Conservation (phyloP, 257 asterid genomes). For the Paraleonurus japonicus region DNA sequence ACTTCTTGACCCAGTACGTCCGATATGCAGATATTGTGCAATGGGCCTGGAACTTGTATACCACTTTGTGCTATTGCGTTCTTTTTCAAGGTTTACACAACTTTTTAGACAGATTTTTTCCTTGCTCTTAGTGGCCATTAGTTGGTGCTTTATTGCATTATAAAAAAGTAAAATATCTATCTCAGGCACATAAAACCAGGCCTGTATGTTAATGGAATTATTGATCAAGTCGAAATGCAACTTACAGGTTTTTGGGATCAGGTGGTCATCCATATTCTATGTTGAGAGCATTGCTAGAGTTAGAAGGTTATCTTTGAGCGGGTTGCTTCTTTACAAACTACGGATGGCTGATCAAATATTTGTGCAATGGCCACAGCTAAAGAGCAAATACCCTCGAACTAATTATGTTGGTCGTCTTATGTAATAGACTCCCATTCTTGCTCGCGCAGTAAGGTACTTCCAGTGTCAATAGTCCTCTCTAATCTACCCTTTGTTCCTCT, state of each 20-base stretch:
- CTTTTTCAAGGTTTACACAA: constrained; percentile 63
- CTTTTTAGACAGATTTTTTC: background rate
- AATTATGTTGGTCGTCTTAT: constrained; percentile 83
- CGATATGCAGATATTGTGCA: constrained; percentile 68
- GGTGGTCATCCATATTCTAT: constrained; percentile 87
- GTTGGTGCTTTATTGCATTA: constrained; percentile 1
- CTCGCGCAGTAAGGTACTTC: constrained; percentile 25
- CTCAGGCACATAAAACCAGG: background rate
- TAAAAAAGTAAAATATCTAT: background rate
- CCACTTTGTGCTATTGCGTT: constrained; percentile 76
- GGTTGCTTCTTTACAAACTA: constrained; percentile 73
- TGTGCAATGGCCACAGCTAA: constrained; percentile 92
- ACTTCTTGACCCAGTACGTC: constrained; percentile 1
- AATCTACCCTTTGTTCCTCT: background rate
- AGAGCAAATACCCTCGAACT: constrained; percentile 75
- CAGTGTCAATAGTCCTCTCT: background rate
- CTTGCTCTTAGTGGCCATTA: constrained; percentile 21
- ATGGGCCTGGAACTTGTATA: constrained; percentile 95
- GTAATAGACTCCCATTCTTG: constrained; percentile 36
- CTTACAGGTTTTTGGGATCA: constrained; percentile 68
- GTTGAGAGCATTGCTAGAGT: constrained; percentile 98
- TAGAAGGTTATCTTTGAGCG: constrained; percentile 80
- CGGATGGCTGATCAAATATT: constrained; percentile 81
- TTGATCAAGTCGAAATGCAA: constrained; percentile 3
- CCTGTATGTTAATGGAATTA: background rate